These are phyloP conservation scores for Azolla pinnata DNA, from an alignment of 75 land plant species.

Conservation along the genomic window DNA sequence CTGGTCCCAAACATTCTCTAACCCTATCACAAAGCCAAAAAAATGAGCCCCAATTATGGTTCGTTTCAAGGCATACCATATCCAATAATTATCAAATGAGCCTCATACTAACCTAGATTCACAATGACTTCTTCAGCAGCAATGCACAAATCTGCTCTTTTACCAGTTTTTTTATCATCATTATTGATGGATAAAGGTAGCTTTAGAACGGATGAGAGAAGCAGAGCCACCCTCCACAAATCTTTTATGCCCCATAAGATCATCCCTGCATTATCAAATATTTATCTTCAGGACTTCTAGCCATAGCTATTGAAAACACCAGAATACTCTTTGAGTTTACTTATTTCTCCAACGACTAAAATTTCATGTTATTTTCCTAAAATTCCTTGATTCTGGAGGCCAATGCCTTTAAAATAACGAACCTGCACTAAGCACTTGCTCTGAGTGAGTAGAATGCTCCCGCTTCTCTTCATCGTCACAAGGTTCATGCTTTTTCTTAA, in stretches of 20 bases:
- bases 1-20: constrained; percentile 64
- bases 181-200: constrained; percentile 5
- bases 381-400: too few species aligned
- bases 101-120: constrained; percentile 16
- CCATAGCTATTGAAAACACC: too few species aligned
- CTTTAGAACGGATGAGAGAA: constrained; percentile 45
- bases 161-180: constrained; percentile 12
- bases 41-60: too few species aligned
- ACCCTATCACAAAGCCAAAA: constrained; percentile 53
- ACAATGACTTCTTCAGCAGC: constrained; percentile 13
- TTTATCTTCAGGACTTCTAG: too few species aligned
- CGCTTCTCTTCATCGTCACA: constrained; percentile 18
- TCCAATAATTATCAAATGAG: not conserved
- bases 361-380: too few species aligned
- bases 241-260: constrained; percentile 54
- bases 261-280: constrained; percentile 42
- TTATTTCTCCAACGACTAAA: too few species aligned
- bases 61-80: too few species aligned
- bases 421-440: constrained; percentile 57
- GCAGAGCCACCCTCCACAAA: constrained; percentile 62
- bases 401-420: not conserved
- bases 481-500: constrained; percentile 8
- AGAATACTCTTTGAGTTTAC: too few species aligned
- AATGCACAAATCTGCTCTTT: constrained; percentile 28
- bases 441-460: constrained; percentile 29